Conservation (phyloP, 805 yeast species). For the Dipodascopsis tothii region DNA sequence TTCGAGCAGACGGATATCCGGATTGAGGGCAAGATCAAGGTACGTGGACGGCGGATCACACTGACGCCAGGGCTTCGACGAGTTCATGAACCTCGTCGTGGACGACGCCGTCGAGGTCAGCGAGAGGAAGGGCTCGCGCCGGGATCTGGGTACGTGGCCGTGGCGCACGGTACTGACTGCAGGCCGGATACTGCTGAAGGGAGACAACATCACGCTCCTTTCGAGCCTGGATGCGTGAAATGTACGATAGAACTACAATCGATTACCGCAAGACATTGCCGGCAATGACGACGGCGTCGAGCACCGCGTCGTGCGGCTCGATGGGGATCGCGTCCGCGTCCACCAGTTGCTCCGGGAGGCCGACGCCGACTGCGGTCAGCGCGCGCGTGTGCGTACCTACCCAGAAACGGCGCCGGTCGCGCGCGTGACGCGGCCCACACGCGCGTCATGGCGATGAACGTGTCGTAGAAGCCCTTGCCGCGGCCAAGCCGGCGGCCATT, state of each 20-base stretch:
- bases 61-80: slow-evolving; percentile 69
- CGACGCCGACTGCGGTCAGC: slow-evolving; percentile 48
- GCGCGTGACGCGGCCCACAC: slow-evolving; percentile 28
- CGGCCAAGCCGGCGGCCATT: slow-evolving; percentile 64
- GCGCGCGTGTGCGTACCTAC: slow-evolving; percentile 3
- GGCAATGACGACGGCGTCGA: slow-evolving; percentile 50
- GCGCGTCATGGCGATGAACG: slow-evolving; percentile 48
- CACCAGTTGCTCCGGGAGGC: slow-evolving; percentile 57
- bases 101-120: slow-evolving; percentile 59
- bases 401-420: slow-evolving; percentile 25
- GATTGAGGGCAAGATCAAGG: slow-evolving; percentile 69
- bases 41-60: slow-evolving; percentile 12
- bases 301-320: slow-evolving; percentile 55
- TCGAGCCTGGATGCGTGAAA: slow-evolving; percentile 35
- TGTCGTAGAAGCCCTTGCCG: slow-evolving; percentile 91
- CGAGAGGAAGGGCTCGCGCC: slow-evolving; percentile 42
- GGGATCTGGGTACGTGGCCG: slow-evolving; percentile 46
- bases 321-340: slow-evolving; percentile 38
- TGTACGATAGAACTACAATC: too few relatives aligned
- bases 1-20: slow-evolving; percentile 74
- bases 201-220: slow-evolving; percentile 85
- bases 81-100: slow-evolving; percentile 81
- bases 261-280: slow-evolving; percentile 25
- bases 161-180: slow-evolving; percentile 2
- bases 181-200: slow-evolving; percentile 67